Percentiles rank a stretch among this genome's conserved stretches.
Conservation (phyloP, 2,329 filamentous ascomycete genomes). For the Scolecobasidium constrictum region DNA sequence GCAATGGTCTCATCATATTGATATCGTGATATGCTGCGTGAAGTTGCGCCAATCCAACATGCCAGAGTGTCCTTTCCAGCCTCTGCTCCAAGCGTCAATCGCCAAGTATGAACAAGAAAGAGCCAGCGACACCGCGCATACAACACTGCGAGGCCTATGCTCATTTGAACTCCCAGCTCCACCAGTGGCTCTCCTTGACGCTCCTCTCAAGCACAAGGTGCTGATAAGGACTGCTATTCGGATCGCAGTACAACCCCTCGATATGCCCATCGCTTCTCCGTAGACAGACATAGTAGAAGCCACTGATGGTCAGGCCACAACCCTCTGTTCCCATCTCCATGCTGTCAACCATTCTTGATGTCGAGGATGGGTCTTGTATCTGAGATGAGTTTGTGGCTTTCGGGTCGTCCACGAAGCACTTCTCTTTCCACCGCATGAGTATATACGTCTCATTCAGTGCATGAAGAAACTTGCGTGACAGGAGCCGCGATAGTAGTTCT, state of each 20-base stretch:
- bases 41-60: too few species aligned
- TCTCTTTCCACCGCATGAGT: conserved; percentile 47
- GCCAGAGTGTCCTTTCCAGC: too few species aligned
- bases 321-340: conserved; percentile 16
- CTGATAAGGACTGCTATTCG: conserved; percentile 43
- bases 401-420: conserved; percentile 30
- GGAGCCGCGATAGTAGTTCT: conserved; percentile 32
- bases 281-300: conserved; percentile 44
- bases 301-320: conserved; percentile 40
- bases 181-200: background rate
- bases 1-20: too few species aligned
- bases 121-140: too few species aligned
- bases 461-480: conserved; percentile 25
- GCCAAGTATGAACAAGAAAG: too few species aligned
- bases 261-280: conserved; percentile 33
- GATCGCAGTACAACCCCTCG: conserved; percentile 44
- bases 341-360: too few species aligned
- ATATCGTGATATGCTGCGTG: too few species aligned
- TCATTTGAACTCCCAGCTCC: background rate
- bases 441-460: conserved; percentile 37
- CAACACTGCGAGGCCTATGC: too few species aligned
- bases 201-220: conserved; percentile 33
- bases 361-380: conserved; percentile 19
- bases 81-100: too few species aligned
- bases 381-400: background rate